Base-by-base conservation (phyloP, 2,329 filamentous ascomycete genomes). In the Ophiocordyceps camponoti-rufipedis region DNA sequence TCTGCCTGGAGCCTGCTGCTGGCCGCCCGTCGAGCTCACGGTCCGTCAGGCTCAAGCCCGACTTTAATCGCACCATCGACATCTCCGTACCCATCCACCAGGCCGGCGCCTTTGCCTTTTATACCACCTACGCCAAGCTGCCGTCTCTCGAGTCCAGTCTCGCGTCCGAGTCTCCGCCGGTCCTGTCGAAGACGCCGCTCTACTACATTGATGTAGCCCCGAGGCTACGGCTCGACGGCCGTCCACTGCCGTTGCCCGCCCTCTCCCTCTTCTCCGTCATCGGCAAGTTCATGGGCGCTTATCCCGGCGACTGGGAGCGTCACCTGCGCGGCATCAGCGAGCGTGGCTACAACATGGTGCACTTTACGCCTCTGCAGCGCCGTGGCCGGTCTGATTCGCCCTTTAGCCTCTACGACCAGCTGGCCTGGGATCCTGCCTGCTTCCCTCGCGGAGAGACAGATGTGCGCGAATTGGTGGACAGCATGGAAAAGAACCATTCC, bases 321-420 rank as follows among this genome's bases (percentile, higher is more conserved):
- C 89, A 96, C 60, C 67, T 98, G 47, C 73, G 75, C 47, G 88
- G 91, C 28, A 94, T 98, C 59, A 84, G 85, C 59, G 78, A 84
- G 55, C 75, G 91, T 49, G 88, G 88, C 42, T 98, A 98, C 71
- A 98, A 98, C 66, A 95, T 96, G 87, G 79, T 98, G 48, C 91
- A 98, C 62, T 98, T 98, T 62, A 95, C 91, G 2, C 91, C 91
- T 10, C 69, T 98, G 52, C 91, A 94, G 71, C 72, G 82, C 48
- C 80, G 91, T 48, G 91, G 91, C 47, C 73, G 71, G 41, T 98
- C 91, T 45, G 94, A 98, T 59, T 98, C 91, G 1, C 91, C 91
- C 0, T 98, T 96, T 69, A 98, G 91, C 61, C 76, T 98, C 55
- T 94, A 83, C 60, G 85, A 98, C 56, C 93, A 98, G 66, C 71